Evolutionary conservation across 805 yeast species (phyloP).

Genomic region (Pichia scutulata): DNA sequence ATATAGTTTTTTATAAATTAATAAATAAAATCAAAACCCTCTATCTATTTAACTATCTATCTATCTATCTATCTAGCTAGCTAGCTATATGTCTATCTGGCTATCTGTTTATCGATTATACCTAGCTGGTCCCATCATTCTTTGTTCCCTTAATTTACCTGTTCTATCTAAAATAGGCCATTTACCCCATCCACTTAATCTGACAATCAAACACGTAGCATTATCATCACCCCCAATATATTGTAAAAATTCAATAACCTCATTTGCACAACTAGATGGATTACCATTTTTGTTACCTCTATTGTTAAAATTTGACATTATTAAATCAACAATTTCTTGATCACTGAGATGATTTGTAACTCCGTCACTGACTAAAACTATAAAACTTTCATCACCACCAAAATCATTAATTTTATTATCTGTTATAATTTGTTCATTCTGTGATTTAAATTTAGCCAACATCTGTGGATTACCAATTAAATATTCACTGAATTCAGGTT

Average conservation of each 20-base stretch:
- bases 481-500: slow-evolving; percentile 75
- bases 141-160: slow-evolving; percentile 69
- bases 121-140: slow-evolving; percentile 26
- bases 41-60: background rate
- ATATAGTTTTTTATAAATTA: background rate
- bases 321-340: slow-evolving; percentile 85
- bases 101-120: background rate
- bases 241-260: slow-evolving; percentile 75
- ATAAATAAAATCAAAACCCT: background rate
- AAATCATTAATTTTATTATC: slow-evolving; percentile 27
- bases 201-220: slow-evolving; percentile 81
- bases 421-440: slow-evolving; percentile 14
- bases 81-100: too few relatives aligned
- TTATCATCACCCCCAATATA: slow-evolving; percentile 90
- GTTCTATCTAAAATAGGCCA: slow-evolving; percentile 86
- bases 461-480: slow-evolving; percentile 53
- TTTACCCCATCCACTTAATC: slow-evolving; percentile 86
- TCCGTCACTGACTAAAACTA: slow-evolving; percentile 84
- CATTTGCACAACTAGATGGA: slow-evolving; percentile 81
- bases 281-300: slow-evolving; percentile 65
- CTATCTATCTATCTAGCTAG: background rate
- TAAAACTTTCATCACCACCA: slow-evolving; percentile 83
- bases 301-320: slow-evolving; percentile 58
- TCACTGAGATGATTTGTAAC: slow-evolving; percentile 73
- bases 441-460: slow-evolving; percentile 27